Conservation (phyloP, 169 alveolate genomes). For the Eimeria tenella region DNA sequence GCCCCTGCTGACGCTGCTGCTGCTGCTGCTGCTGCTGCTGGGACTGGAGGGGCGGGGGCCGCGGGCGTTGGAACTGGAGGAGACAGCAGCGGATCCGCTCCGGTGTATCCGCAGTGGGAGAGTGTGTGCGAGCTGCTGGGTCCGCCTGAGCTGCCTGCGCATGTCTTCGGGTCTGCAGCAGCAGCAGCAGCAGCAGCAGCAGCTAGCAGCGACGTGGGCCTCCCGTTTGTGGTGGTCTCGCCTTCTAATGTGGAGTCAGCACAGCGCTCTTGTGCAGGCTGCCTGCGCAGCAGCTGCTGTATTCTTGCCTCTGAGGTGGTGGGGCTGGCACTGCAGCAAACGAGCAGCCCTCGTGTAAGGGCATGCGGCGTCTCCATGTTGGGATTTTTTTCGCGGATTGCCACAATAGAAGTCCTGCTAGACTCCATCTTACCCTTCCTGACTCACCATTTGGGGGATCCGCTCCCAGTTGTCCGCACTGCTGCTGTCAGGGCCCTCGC, state of each 20-base stretch:
- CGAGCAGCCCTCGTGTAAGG: slow-evolving; percentile 53
- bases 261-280: background rate
- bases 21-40: slow-evolving; percentile 29
- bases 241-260: background rate
- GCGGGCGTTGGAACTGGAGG: background rate
- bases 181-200: slow-evolving; percentile 64
- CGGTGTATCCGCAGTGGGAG: slow-evolving; percentile 53
- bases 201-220: background rate
- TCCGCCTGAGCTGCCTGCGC: slow-evolving; percentile 33
- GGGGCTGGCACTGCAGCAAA: slow-evolving; percentile 65
- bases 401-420: slow-evolving; percentile 68
- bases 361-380: slow-evolving; percentile 60
- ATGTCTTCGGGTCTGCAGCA: slow-evolving; percentile 17
- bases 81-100: slow-evolving; percentile 2
- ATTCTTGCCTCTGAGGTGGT: slow-evolving; percentile 15
- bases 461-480: slow-evolving; percentile 35
- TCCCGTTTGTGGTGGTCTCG: background rate
- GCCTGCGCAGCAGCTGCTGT: slow-evolving; percentile 69
- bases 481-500: slow-evolving; percentile 72
- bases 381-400: slow-evolving; percentile 44
- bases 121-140: slow-evolving; percentile 13
- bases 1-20: slow-evolving; percentile 56
- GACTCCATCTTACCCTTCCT: slow-evolving; percentile 67
- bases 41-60: background rate
- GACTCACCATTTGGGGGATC: slow-evolving; percentile 40